Evolutionary conservation across 2,329 filamentous ascomycete species (phyloP).

Genomic region (Arthrobotrys megalospora): DNA sequence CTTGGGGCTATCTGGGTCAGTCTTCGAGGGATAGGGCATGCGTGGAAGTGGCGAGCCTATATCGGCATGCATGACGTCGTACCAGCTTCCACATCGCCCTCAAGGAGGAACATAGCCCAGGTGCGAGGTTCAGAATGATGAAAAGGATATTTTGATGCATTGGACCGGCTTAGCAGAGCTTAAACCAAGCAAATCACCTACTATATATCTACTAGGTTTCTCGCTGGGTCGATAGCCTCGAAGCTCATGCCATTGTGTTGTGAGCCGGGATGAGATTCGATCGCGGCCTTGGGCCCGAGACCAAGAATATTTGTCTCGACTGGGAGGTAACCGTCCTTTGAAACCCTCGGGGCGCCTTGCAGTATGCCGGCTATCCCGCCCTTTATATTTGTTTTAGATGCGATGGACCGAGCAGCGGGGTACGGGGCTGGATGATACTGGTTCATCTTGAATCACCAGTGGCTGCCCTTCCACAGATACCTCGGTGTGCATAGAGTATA

Average conservation of each 20-base stretch:
- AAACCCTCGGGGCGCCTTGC: not conserved
- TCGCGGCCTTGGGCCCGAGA: not conserved
- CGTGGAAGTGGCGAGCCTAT: not conserved
- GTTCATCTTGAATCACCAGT: not conserved
- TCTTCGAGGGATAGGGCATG: not conserved
- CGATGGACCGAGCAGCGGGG: not conserved
- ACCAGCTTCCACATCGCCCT: not conserved
- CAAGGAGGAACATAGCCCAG: no score
- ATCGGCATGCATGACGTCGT: not conserved
- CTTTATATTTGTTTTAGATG: not conserved
- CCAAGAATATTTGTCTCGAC: not conserved
- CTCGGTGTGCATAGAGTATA: not conserved
- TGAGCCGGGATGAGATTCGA: not conserved
- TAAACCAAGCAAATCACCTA: not conserved
- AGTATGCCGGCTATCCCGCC: no score
- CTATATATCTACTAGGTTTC: no score
- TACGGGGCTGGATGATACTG: not conserved
- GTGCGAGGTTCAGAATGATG: not conserved
- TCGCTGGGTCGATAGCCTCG: not conserved
- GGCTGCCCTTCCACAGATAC: not conserved
- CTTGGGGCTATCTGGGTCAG: not conserved
- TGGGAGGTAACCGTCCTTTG: not conserved
- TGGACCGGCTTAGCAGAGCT: not conserved
- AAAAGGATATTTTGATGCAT: not conserved
- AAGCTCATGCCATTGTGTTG: slow-evolving; percentile 27